These are phyloP conservation scores for Aspergillus glaucus DNA, from an alignment of 2,329 filamentous ascomycete genomes.

Conservation along the genomic window DNA sequence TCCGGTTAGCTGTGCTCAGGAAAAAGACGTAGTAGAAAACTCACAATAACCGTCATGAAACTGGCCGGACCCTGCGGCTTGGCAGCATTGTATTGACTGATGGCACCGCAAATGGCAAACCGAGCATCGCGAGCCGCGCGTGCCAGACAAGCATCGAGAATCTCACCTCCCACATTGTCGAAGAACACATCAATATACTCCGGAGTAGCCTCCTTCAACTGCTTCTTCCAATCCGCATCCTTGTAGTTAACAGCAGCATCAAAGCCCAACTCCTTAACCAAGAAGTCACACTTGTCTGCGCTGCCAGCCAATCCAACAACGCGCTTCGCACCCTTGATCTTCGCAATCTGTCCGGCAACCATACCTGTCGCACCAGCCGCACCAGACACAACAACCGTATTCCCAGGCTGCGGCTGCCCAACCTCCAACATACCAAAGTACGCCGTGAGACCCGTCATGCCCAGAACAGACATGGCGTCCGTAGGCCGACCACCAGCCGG, in stretches of 20 bases:
- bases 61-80: slow-evolving; percentile 52
- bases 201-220: slow-evolving; percentile 55
- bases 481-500: slow-evolving; percentile 46
- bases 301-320: slow-evolving; percentile 62
- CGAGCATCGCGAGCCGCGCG: slow-evolving; percentile 58
- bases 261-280: slow-evolving; percentile 59
- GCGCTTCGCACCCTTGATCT: slow-evolving; percentile 57
- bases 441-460: slow-evolving; percentile 66
- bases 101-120: slow-evolving; percentile 66
- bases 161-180: slow-evolving; percentile 68
- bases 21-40: slow-evolving; percentile 5
- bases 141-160: slow-evolving; percentile 59
- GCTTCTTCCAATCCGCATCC: slow-evolving; percentile 52
- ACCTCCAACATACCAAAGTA: slow-evolving; percentile 69
- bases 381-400: slow-evolving; percentile 70
- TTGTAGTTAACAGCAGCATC: slow-evolving; percentile 67
- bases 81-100: slow-evolving; percentile 61
- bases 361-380: slow-evolving; percentile 73
- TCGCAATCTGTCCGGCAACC: slow-evolving; percentile 71
- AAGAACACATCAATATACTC: slow-evolving; percentile 64
- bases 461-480: slow-evolving; percentile 57
- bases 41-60: slow-evolving; percentile 36
- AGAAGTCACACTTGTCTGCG: slow-evolving; percentile 61
- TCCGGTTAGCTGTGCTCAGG: not conserved
- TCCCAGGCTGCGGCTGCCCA: slow-evolving; percentile 60